These are phyloP conservation scores for Macaranga tanarius DNA, from an alignment of 441 rosid species.

Conservation along the genomic window DNA sequence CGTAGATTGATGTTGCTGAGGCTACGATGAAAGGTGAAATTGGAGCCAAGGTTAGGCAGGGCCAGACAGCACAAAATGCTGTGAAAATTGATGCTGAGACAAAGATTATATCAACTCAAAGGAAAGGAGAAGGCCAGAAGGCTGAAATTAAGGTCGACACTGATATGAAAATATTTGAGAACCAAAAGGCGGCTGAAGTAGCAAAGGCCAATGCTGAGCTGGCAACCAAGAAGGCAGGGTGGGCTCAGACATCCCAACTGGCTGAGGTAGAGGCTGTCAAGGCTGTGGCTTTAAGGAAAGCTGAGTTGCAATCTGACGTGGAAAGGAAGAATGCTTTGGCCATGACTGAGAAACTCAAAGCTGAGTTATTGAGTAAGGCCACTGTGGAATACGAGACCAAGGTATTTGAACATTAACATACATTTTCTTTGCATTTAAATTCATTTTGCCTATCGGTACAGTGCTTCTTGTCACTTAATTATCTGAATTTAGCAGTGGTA, in stretches of 20 bases:
- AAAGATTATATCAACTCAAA: conserved; percentile 44
- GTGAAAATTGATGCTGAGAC: conserved; percentile 65
- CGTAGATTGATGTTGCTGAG: conserved; percentile 44
- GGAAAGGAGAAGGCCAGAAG: conserved; percentile 1
- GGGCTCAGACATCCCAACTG: conserved; percentile 47
- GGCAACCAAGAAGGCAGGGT: conserved; percentile 60
- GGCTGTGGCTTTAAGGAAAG: conserved; percentile 54
- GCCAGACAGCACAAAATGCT: conserved; percentile 60
- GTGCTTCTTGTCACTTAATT: no score
- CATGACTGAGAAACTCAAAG: conserved; percentile 59
- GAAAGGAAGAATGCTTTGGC: conserved; percentile 61
- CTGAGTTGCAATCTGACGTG: conserved; percentile 60
- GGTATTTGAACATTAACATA: conserved; percentile 27
- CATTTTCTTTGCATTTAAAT: no score
- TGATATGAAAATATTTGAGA: conserved; percentile 59
- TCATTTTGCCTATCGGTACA: no score
- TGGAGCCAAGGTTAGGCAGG: conserved; percentile 43
- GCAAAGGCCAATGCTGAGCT: conserved; percentile 62
- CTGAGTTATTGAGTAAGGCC: conserved; percentile 60
- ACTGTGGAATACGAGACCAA: conserved; percentile 66
- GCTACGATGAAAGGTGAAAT: conserved; percentile 67
- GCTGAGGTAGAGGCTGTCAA: conserved; percentile 67
- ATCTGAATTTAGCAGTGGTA: no score
- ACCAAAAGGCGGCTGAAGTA: conserved; percentile 56
- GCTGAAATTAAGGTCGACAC: conserved; percentile 59